phyloP scores from a whole-genome alignment of 2,329 filamentous ascomycete genomes.

The Fusarium lateritium region DNA sequence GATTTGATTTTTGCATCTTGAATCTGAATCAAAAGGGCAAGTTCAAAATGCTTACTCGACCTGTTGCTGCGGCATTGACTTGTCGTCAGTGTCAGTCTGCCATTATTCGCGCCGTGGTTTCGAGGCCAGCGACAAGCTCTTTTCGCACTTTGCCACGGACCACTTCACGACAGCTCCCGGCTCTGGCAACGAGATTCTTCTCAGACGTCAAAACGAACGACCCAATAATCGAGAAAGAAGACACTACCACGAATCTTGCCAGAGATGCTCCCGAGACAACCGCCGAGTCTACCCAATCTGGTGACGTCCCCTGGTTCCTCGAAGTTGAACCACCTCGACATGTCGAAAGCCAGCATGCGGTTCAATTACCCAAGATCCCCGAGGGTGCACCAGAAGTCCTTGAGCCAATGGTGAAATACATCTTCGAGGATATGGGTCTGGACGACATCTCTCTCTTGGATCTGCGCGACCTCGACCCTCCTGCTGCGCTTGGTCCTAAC shows the following conservation, averaged over 20 bases:
- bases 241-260: constrained; percentile 29
- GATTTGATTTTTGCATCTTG: constrained; percentile 7
- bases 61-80: constrained; percentile 48
- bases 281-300: constrained; percentile 49
- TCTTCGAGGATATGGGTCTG: constrained; percentile 87
- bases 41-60: constrained; percentile 51
- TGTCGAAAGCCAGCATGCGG: constrained; percentile 62
- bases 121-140: constrained; percentile 37
- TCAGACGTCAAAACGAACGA: constrained; percentile 37
- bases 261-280: constrained; percentile 44
- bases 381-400: constrained; percentile 79
- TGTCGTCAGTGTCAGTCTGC: constrained; percentile 53
- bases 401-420: constrained; percentile 79
- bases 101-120: constrained; percentile 51
- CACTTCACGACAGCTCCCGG: constrained; percentile 33
- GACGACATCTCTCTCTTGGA: constrained; percentile 87
- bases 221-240: constrained; percentile 32
- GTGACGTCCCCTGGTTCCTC: constrained; percentile 84
- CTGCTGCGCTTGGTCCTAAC: constrained; percentile 88
- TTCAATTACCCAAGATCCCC: constrained; percentile 70
- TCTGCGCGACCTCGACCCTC: constrained; percentile 85
- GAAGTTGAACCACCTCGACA: constrained; percentile 76
- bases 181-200: constrained; percentile 44
- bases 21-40: neutral
- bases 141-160: constrained; percentile 46